Conservation (phyloP, 306 rosid genomes). For the Trichosanthes truncata region DNA sequence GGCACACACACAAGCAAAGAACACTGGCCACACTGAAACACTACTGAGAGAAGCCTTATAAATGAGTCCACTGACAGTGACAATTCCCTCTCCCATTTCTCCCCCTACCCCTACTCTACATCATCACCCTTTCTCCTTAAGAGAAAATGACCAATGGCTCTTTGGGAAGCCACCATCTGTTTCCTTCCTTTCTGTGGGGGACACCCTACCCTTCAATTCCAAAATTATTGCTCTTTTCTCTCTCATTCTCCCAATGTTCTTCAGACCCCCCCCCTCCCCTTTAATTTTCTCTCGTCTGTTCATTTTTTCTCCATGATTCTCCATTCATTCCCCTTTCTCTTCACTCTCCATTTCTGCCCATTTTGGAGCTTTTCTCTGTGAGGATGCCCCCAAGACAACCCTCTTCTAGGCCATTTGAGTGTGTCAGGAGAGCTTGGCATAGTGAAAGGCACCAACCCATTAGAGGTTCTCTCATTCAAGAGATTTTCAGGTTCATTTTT, state of each 20-base stretch:
- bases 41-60: background rate
- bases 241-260: background rate
- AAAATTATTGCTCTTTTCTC: conserved; percentile 29
- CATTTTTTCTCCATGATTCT: background rate
- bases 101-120: conserved; percentile 5
- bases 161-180: conserved; percentile 63
- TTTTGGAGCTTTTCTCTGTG: background rate
- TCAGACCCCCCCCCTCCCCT: background rate
- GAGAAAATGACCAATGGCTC: conserved; percentile 49
- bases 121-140: background rate
- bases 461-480: conserved; percentile 70
- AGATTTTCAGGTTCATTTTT: conserved; percentile 55
- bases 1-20: background rate
- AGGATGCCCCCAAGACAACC: conserved; percentile 59
- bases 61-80: conserved; percentile 39
- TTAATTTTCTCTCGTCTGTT: background rate
- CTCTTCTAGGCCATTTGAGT: conserved; percentile 59
- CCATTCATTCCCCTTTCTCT: background rate
- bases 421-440: conserved; percentile 79
- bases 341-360: background rate
- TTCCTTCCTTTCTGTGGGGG: conserved; percentile 39
- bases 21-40: background rate
- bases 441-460: conserved; percentile 73
- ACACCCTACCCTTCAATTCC: conserved; percentile 28
- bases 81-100: conserved; percentile 19